Conservation (phyloP, 2,329 filamentous ascomycete genomes). For the Hirsutella thompsonii region DNA sequence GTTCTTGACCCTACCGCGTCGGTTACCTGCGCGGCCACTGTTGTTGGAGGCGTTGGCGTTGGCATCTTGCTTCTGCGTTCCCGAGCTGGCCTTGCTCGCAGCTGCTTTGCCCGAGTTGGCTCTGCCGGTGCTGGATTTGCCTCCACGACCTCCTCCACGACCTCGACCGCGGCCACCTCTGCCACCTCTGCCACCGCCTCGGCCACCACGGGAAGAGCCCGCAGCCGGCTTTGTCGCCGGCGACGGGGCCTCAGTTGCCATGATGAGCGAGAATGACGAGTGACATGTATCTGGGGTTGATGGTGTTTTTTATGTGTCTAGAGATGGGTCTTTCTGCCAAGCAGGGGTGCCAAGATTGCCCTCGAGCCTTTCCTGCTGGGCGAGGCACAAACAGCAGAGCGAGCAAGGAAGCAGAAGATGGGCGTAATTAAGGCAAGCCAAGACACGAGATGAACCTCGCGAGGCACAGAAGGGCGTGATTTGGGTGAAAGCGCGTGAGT, state of each 20-base stretch:
- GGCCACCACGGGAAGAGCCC: constrained; percentile 14
- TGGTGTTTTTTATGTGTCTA: not conserved
- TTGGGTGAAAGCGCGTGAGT: not conserved
- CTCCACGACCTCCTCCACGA: constrained; percentile 13
- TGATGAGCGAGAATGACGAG: constrained; percentile 10
- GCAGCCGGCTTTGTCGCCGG: constrained; percentile 9
- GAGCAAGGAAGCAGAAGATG: not conserved
- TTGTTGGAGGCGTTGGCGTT: constrained; percentile 12
- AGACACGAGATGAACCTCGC: no score
- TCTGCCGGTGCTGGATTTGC: constrained; percentile 15
- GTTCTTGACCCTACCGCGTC: constrained; percentile 41
- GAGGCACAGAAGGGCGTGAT: not conserved
- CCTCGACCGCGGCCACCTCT: constrained; percentile 9
- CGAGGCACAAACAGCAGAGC: not conserved
- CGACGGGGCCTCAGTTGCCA: constrained; percentile 25
- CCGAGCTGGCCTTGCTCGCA: not conserved
- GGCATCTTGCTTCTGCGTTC: constrained; percentile 3
- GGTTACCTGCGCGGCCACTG: constrained; percentile 22
- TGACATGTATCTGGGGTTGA: constrained; percentile 16
- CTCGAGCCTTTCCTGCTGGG: not conserved
- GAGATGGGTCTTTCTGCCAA: not conserved
- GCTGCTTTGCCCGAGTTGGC: not conserved
- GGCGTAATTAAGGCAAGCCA: no score
- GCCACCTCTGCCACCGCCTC: constrained; percentile 7
- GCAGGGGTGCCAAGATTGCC: not conserved